These are phyloP conservation scores for Schizophyllum amplum DNA, from an alignment of 1,284 basidiomycete genomes.

Conservation along the genomic window DNA sequence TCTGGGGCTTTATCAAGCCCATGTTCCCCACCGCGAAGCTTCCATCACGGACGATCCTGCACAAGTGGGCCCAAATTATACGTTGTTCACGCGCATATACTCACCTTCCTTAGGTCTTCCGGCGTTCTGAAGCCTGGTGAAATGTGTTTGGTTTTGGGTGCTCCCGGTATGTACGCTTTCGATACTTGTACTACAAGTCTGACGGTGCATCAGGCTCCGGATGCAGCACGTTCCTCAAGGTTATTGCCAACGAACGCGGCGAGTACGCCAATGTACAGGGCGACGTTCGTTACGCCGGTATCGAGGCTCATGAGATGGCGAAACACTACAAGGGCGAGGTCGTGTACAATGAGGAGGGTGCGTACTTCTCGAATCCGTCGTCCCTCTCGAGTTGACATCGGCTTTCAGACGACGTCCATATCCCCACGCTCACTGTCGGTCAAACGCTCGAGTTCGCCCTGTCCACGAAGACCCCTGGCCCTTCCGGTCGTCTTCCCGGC, in stretches of 20 bases:
- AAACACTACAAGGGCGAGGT: slow-evolving; percentile 76
- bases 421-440: slow-evolving; percentile 69
- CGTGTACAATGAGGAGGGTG: slow-evolving; percentile 75
- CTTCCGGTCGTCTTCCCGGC: slow-evolving; percentile 63
- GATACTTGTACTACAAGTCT: background rate
- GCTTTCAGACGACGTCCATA: slow-evolving; percentile 70
- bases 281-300: slow-evolving; percentile 70
- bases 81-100: slow-evolving; percentile 21
- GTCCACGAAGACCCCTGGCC: slow-evolving; percentile 60
- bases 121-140: slow-evolving; percentile 65
- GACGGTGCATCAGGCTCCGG: slow-evolving; percentile 62
- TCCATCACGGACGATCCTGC: slow-evolving; percentile 50
- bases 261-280: slow-evolving; percentile 57
- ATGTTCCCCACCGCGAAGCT: slow-evolving; percentile 33
- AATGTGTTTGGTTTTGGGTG: slow-evolving; percentile 65
- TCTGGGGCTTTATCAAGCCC: slow-evolving; percentile 41
- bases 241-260: slow-evolving; percentile 63
- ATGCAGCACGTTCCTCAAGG: slow-evolving; percentile 74
- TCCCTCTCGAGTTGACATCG: background rate
- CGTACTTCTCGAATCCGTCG: slow-evolving; percentile 6
- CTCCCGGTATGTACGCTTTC: background rate
- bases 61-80: slow-evolving; percentile 40
- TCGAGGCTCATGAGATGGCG: slow-evolving; percentile 54
- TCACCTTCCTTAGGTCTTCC: slow-evolving; percentile 44
- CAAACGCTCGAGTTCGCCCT: slow-evolving; percentile 66